Percentiles rank a stretch among this genome's conserved stretches.
Conservation (phyloP, 768 basidiomycete genomes). For the Suillus fuscotomentosus region DNA sequence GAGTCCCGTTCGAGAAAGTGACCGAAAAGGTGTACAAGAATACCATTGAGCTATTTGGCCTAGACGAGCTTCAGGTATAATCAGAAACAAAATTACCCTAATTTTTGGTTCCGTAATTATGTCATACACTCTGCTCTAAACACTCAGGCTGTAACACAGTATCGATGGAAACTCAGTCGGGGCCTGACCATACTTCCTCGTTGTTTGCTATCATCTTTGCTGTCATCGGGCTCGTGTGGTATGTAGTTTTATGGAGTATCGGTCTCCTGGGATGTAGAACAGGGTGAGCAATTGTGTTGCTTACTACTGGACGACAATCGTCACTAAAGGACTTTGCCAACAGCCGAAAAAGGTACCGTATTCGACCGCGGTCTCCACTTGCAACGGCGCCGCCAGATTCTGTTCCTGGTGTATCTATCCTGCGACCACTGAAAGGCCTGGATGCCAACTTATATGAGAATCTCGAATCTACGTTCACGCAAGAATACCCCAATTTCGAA, state of each 20-base stretch:
- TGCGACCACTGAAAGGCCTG: conserved; percentile 92
- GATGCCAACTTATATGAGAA: conserved; percentile 97
- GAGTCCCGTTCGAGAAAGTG: conserved; percentile 51
- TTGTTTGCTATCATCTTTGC: conserved; percentile 20
- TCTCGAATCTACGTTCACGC: conserved; percentile 87
- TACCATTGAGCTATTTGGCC: conserved; percentile 56
- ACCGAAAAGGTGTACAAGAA: conserved; percentile 61
- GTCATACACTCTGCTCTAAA: background rate
- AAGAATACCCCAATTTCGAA: conserved; percentile 91
- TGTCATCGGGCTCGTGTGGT: conserved; percentile 57
- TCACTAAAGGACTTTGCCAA: background rate
- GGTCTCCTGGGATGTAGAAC: conserved; percentile 63
- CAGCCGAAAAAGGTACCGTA: conserved; percentile 76
- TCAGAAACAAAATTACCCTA: background rate
- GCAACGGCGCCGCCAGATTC: conserved; percentile 42
- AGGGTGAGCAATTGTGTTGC: conserved; percentile 51
- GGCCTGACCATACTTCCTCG: background rate
- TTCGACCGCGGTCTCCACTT: conserved; percentile 61
- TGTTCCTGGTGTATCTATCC: conserved; percentile 88
- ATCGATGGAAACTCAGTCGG: background rate
- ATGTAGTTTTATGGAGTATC: conserved; percentile 59
- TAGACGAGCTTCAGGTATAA: conserved; percentile 36
- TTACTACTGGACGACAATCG: background rate
- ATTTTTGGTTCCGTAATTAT: background rate
- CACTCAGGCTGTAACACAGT: background rate